phyloP scores from a whole-genome alignment of 495 filamentous ascomycete genomes.

The Aspergillus indologenus region DNA sequence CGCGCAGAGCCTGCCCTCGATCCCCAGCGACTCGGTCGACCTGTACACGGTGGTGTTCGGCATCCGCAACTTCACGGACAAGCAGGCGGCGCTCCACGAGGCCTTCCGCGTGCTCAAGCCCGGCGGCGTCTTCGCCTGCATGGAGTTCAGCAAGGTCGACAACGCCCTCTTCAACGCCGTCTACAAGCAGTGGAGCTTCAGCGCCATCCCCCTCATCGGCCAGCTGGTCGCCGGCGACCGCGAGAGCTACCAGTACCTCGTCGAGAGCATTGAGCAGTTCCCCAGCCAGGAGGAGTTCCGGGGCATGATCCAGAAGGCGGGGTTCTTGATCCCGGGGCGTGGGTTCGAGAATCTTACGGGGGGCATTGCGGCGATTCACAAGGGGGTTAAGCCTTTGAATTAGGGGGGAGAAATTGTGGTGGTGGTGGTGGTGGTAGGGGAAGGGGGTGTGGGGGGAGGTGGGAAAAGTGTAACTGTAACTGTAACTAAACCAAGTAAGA shows the following conservation, averaged over 20 bases:
- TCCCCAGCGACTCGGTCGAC: conserved; percentile 67
- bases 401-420: not conserved
- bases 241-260: conserved; percentile 96
- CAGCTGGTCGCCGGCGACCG: conserved; percentile 92
- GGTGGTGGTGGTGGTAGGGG: too few species aligned
- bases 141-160: conserved; percentile 88
- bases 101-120: conserved; percentile 88
- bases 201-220: conserved; percentile 89
- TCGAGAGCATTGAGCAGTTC: conserved; percentile 95
- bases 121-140: conserved; percentile 92
- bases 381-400: conserved; percentile 80
- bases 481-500: not conserved
- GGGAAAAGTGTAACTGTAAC: not conserved
- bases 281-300: conserved; percentile 80
- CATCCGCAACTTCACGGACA: conserved; percentile 93
- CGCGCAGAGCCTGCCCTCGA: conserved; percentile 70
- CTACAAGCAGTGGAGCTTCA: conserved; percentile 96
- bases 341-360: conserved; percentile 87
- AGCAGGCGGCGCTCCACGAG: conserved; percentile 72
- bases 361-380: conserved; percentile 93
- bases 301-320: conserved; percentile 83
- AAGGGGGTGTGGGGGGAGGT: not conserved
- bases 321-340: conserved; percentile 77
- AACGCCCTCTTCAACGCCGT: conserved; percentile 72
- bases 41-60: conserved; percentile 98